phyloP scores from a whole-genome alignment of 176 grass and related monocot species.

The Lolium rigidum region DNA sequence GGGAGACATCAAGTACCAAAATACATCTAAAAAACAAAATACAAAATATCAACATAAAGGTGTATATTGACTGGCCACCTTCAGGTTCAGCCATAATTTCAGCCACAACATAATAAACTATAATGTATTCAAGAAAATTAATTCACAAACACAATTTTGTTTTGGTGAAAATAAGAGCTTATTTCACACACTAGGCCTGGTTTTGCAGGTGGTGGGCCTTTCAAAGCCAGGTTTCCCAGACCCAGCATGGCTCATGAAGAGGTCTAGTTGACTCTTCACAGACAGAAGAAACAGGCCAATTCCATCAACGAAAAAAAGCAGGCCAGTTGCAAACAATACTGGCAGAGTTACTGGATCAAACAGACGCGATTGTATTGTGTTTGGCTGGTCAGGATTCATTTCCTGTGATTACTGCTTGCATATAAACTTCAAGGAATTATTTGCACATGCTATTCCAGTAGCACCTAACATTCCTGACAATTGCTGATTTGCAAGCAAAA shows the following conservation, averaged over 20 bases:
- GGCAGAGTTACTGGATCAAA: not conserved
- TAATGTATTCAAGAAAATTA: not conserved
- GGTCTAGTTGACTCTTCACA: not conserved
- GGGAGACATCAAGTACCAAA: slow-evolving; percentile 1
- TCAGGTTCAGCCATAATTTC: not conserved
- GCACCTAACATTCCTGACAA: not conserved
- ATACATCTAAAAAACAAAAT: not conserved
- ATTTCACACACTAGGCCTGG: not conserved
- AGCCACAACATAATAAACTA: not conserved
- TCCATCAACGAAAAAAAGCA: slow-evolving; percentile 2
- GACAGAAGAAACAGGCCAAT: not conserved
- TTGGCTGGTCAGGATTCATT: not conserved
- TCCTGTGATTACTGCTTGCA: not conserved
- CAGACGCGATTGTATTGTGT: not conserved
- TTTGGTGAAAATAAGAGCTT: not conserved
- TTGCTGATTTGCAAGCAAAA: not conserved
- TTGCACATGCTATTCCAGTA: not conserved
- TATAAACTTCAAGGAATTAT: not conserved
- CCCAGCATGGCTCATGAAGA: not conserved
- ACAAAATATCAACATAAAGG: slow-evolving; percentile 13
- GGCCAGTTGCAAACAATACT: slow-evolving; percentile 2
- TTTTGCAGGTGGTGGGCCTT: not conserved
- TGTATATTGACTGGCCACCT: not conserved
- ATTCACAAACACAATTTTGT: not conserved
- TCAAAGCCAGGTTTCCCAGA: slow-evolving; percentile 21